A percentile compares a stretch with the other conserved stretches of the same genome.
phyloP scores from a whole-genome alignment of 441 rosid species.

The Aleurites moluccanus region DNA sequence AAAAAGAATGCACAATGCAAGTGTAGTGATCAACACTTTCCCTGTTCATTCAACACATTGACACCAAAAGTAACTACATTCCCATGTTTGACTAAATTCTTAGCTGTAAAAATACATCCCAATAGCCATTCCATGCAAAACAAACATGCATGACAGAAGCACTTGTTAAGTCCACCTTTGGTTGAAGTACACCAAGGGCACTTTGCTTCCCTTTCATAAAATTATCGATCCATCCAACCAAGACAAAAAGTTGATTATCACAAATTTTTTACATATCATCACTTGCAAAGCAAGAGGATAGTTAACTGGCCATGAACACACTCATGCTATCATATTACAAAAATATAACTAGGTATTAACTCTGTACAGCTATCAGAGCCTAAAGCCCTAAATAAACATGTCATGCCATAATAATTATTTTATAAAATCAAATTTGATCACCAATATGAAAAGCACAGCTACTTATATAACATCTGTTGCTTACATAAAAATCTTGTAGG shows the following conservation, averaged over 20 bases:
- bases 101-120: background rate
- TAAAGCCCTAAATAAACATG: constrained; percentile 5
- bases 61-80: background rate
- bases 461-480: constrained; percentile 3
- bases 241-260: constrained; percentile 6
- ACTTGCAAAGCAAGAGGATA: background rate
- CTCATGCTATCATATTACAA: background rate
- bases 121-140: background rate
- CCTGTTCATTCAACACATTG: background rate
- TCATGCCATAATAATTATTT: background rate
- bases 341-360: background rate
- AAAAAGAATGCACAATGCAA: background rate
- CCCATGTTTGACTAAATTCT: background rate
- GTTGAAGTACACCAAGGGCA: background rate
- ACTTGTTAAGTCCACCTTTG: background rate
- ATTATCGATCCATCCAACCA: background rate
- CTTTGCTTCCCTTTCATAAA: background rate
- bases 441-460: constrained; percentile 7
- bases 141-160: background rate
- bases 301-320: background rate
- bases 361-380: background rate
- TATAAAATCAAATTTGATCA: background rate
- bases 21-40: background rate
- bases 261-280: background rate
- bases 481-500: constrained; percentile 3